These are phyloP conservation scores for Xylaria sp. DNA, from an alignment of 2,329 filamentous ascomycete species.

Conservation along the genomic window DNA sequence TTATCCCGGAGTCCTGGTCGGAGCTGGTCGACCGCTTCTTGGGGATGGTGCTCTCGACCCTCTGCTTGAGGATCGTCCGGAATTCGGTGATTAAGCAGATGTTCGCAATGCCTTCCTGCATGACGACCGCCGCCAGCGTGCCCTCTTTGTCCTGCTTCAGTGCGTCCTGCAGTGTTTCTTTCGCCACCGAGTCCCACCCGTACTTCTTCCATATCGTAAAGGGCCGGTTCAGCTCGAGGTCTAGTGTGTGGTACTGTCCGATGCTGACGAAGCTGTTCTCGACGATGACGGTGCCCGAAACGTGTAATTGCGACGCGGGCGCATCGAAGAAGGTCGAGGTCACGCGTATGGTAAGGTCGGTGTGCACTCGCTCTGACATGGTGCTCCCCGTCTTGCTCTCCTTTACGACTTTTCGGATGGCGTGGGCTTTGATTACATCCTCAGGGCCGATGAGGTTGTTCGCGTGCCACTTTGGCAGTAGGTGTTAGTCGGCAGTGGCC, in stretches of 20 bases:
- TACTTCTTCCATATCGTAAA: slow-evolving; percentile 85
- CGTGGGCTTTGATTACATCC: slow-evolving; percentile 58
- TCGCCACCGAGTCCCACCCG: slow-evolving; percentile 89
- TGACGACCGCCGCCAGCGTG: slow-evolving; percentile 85
- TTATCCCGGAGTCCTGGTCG: slow-evolving; percentile 71
- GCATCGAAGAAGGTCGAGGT: slow-evolving; percentile 63
- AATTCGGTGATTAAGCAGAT: slow-evolving; percentile 82
- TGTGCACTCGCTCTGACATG: slow-evolving; percentile 55
- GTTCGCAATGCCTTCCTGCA: slow-evolving; percentile 86
- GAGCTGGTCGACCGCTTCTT: slow-evolving; percentile 67
- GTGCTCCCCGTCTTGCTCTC: slow-evolving; percentile 51
- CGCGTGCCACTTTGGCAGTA: slow-evolving; percentile 54
- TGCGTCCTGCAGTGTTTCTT: slow-evolving; percentile 76
- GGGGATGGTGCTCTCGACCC: slow-evolving; percentile 67
- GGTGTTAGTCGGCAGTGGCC: not conserved
- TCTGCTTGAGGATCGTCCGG: slow-evolving; percentile 74
- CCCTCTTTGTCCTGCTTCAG: slow-evolving; percentile 78
- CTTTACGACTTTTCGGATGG: slow-evolving; percentile 57
- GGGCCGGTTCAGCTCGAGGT: slow-evolving; percentile 83
- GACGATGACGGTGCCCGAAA: slow-evolving; percentile 56
- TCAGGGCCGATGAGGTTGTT: slow-evolving; percentile 61
- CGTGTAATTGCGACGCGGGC: slow-evolving; percentile 55
- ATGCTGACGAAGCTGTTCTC: slow-evolving; percentile 57
- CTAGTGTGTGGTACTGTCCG: slow-evolving; percentile 65
- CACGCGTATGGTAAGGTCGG: slow-evolving; percentile 59